phyloP scores from a whole-genome alignment of 371 early-diverging fungal genomes.

The Saksenaea oblongispora region DNA sequence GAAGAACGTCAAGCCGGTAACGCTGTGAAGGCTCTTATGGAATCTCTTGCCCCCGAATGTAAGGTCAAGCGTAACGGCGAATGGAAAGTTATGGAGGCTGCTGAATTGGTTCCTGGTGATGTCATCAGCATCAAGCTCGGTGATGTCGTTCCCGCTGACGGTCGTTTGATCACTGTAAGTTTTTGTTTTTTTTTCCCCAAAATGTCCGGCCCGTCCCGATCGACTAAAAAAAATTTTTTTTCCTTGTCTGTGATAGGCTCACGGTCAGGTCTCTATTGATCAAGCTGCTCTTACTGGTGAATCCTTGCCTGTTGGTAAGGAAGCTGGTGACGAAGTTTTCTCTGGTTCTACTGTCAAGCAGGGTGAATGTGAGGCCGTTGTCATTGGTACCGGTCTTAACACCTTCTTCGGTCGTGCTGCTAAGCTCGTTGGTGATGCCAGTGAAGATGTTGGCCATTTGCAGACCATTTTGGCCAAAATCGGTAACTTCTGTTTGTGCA shows the following conservation, averaged over 20 bases:
- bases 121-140: constrained; percentile 69
- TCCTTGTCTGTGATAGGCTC: constrained; percentile 22
- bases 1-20: constrained; percentile 78
- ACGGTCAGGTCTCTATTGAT: constrained; percentile 62
- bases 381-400: constrained; percentile 77
- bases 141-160: constrained; percentile 78
- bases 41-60: constrained; percentile 67
- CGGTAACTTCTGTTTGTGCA: constrained; percentile 79
- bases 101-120: constrained; percentile 69
- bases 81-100: constrained; percentile 52
- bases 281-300: constrained; percentile 85
- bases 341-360: constrained; percentile 85
- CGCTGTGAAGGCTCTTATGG: constrained; percentile 73
- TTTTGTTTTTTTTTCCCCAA: not conserved
- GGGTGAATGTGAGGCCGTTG: constrained; percentile 84
- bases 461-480: constrained; percentile 83
- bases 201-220: constrained; percentile 1
- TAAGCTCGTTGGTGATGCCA: constrained; percentile 71
- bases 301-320: constrained; percentile 70
- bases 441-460: constrained; percentile 82
- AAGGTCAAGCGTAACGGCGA: constrained; percentile 60
- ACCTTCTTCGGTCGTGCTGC: constrained; percentile 90
- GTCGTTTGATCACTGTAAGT: constrained; percentile 45
- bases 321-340: constrained; percentile 64
- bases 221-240: constrained; percentile 15